Conservation (phyloP, 2,329 filamentous ascomycete genomes). For the Septoria petroselini region DNA sequence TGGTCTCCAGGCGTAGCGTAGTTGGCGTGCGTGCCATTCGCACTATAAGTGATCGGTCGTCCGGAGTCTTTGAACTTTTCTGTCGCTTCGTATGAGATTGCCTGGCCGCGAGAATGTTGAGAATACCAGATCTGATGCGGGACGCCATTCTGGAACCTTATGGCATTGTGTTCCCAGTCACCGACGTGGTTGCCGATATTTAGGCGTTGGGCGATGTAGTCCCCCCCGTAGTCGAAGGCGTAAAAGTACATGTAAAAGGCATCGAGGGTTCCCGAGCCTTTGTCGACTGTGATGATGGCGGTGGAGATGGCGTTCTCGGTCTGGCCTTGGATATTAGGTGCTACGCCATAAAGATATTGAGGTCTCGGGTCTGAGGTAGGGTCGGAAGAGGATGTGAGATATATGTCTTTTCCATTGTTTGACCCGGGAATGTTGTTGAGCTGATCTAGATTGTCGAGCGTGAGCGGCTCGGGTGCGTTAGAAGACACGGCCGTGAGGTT, state of each 20-base stretch:
- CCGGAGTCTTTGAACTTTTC: constrained; percentile 48
- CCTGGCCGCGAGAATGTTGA: constrained; percentile 61
- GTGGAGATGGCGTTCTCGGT: constrained; percentile 51
- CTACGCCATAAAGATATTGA: constrained; percentile 50
- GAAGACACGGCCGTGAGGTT: constrained; percentile 31
- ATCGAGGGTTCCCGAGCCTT: constrained; percentile 53
- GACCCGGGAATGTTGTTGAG: constrained; percentile 42
- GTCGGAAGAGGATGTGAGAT: constrained; percentile 47
- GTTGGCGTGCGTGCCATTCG: constrained; percentile 62
- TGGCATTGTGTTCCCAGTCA: constrained; percentile 62
- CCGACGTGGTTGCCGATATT: constrained; percentile 58
- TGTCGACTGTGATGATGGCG: constrained; percentile 57
- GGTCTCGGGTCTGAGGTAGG: constrained; percentile 36
- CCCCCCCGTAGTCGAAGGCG: constrained; percentile 55
- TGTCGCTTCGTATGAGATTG: constrained; percentile 57
- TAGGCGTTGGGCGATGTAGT: constrained; percentile 26
- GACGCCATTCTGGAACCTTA: constrained; percentile 58
- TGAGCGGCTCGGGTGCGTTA: constrained; percentile 38
- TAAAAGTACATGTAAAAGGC: constrained; percentile 62
- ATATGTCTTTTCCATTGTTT: constrained; percentile 38
- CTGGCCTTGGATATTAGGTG: constrained; percentile 51
- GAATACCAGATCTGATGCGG: constrained; percentile 61
- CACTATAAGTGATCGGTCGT: constrained; percentile 55
- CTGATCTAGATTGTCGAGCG: constrained; percentile 44
- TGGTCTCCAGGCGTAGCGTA: constrained; percentile 60